These are phyloP conservation scores for Pestalotiopsis sp. DNA, from an alignment of 2,329 filamentous ascomycete genomes.

Conservation along the genomic window DNA sequence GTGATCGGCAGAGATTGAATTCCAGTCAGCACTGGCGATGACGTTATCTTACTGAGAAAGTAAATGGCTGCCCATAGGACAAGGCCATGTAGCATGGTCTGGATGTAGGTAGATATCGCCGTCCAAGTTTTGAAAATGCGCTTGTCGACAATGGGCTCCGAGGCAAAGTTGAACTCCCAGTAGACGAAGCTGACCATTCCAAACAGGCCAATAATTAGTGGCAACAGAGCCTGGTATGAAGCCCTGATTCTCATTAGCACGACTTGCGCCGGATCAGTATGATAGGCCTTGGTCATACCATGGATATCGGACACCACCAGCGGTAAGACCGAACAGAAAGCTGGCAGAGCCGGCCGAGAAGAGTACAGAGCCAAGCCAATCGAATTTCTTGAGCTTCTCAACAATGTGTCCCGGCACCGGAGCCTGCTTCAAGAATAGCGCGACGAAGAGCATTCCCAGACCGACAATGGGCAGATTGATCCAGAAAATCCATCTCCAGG, in stretches of 20 bases:
- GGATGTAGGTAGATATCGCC: conserved; percentile 16
- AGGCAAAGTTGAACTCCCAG: conserved; percentile 54
- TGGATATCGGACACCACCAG: conserved; percentile 67
- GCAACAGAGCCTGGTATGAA: conserved; percentile 63
- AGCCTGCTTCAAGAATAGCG: conserved; percentile 54
- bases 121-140: conserved; percentile 19
- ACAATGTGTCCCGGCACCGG: conserved; percentile 46
- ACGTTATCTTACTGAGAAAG: conserved; percentile 30
- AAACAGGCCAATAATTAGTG: conserved; percentile 55
- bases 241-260: conserved; percentile 15
- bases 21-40: neutral
- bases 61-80: conserved; percentile 19
- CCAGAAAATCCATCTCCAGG: conserved; percentile 68
- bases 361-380: conserved; percentile 64
- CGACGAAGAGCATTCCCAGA: conserved; percentile 46
- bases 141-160: conserved; percentile 40
- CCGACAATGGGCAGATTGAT: conserved; percentile 62
- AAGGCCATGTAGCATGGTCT: conserved; percentile 19
- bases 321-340: conserved; percentile 46
- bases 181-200: conserved; percentile 54
- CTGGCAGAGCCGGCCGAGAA: conserved; percentile 50
- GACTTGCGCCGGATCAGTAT: neutral
- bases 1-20: neutral
- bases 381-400: conserved; percentile 55
- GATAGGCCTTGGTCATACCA: conserved; percentile 41